These are phyloP conservation scores for Citrus glauca DNA, from an alignment of 345 rosid species.

Conservation along the genomic window DNA sequence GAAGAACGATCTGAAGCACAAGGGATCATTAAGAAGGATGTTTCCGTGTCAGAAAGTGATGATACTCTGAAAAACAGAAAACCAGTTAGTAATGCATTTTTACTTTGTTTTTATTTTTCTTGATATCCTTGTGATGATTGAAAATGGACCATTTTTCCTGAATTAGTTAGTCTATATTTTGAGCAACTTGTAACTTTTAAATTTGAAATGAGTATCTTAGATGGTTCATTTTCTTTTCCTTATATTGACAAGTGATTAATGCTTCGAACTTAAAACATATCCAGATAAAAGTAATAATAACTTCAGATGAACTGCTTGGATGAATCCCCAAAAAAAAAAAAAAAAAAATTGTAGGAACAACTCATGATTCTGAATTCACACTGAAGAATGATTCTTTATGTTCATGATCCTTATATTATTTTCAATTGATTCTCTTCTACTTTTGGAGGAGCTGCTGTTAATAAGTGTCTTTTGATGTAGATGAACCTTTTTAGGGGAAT, in stretches of 20 bases:
- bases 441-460: background rate
- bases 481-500: background rate
- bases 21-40: conserved; percentile 32
- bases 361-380: background rate
- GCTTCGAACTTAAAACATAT: background rate
- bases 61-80: conserved; percentile 52
- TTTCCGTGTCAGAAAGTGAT: conserved; percentile 35
- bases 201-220: background rate
- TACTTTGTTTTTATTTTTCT: background rate
- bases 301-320: background rate
- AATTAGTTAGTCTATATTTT: background rate
- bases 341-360: background rate
- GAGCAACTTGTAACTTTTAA: background rate
- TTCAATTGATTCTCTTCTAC: background rate
- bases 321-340: background rate
- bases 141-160: background rate
- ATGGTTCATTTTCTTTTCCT: background rate
- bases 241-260: background rate
- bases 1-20: conserved; percentile 37
- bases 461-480: background rate
- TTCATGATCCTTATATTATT: background rate
- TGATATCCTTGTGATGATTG: background rate
- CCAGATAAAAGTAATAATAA: background rate
- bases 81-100: conserved; percentile 39
- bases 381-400: background rate